phyloP scores from a whole-genome alignment of 306 rosid genomes.

The Lithocarpus polystachyus region DNA sequence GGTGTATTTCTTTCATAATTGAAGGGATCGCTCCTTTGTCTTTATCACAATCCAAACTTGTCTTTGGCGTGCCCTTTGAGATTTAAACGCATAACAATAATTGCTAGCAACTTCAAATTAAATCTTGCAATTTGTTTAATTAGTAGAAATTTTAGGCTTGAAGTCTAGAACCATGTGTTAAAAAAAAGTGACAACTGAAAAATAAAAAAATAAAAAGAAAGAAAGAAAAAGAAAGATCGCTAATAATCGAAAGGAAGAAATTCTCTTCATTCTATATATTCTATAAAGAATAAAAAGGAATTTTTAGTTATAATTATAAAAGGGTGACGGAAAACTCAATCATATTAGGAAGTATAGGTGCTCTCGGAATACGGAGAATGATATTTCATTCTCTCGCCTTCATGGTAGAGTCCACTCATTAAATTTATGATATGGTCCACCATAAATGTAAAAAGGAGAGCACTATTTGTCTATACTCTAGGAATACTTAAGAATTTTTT shows the following conservation, averaged over 20 bases:
- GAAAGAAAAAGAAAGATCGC: too few species aligned
- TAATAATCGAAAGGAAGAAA: too few species aligned
- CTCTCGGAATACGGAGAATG: fast-evolving
- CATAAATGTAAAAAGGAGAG: fast-evolving
- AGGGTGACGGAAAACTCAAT: too few species aligned
- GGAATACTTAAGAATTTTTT: too few species aligned
- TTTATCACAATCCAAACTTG: background rate
- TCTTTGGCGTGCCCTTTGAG: background rate
- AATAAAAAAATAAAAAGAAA: too few species aligned
- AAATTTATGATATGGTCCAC: fast-evolving
- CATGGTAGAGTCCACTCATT: fast-evolving
- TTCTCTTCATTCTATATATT: too few species aligned
- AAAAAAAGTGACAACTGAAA: too few species aligned
- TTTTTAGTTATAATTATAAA: too few species aligned
- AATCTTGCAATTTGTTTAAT: background rate
- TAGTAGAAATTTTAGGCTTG: too few species aligned
- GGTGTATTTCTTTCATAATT: background rate
- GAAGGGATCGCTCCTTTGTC: background rate
- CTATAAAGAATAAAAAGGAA: too few species aligned
- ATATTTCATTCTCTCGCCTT: fast-evolving
- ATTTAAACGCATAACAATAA: background rate
- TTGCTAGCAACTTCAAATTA: background rate
- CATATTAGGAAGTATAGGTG: fast-evolving
- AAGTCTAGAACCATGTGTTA: too few species aligned
- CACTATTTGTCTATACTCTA: too few species aligned